These are phyloP conservation scores for Tillandsia fasciculata DNA, from an alignment of 176 grass and related monocot genomes.

Conservation along the genomic window DNA sequence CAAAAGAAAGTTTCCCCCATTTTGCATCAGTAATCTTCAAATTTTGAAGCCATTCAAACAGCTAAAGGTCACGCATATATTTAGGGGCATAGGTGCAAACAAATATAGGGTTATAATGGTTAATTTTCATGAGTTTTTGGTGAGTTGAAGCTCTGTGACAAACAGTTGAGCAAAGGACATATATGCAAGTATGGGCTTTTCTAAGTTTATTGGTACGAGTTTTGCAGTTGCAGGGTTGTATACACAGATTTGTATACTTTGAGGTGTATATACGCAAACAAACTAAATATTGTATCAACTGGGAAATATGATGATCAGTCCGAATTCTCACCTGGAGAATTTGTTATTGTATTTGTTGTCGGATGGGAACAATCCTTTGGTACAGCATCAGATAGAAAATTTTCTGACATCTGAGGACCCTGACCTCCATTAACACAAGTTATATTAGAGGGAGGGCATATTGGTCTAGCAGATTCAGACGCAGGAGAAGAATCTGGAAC, in stretches of 20 bases:
- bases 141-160: too few species aligned
- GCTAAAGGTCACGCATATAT: too few species aligned
- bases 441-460: slow-evolving; percentile 31
- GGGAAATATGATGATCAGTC: background rate
- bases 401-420: slow-evolving; percentile 13
- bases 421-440: slow-evolving; percentile 33
- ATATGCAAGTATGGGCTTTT: too few species aligned
- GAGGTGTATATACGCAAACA: too few species aligned
- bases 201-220: background rate
- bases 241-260: too few species aligned
- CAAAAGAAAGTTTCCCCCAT: too few species aligned
- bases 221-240: background rate
- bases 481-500: slow-evolving; percentile 23
- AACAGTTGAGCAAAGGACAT: too few species aligned
- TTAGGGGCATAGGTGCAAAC: too few species aligned
- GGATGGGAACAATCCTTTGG: slow-evolving; percentile 23
- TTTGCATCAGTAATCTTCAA: too few species aligned
- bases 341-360: slow-evolving; percentile 28
- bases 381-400: slow-evolving; percentile 34
- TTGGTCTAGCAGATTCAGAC: slow-evolving; percentile 34
- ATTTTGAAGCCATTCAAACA: too few species aligned
- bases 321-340: slow-evolving; percentile 46
- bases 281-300: slow-evolving; percentile 7
- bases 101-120: too few species aligned
- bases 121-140: too few species aligned